Conservation (phyloP, 2,329 filamentous ascomycete genomes). For the Beauveria medogensis region DNA sequence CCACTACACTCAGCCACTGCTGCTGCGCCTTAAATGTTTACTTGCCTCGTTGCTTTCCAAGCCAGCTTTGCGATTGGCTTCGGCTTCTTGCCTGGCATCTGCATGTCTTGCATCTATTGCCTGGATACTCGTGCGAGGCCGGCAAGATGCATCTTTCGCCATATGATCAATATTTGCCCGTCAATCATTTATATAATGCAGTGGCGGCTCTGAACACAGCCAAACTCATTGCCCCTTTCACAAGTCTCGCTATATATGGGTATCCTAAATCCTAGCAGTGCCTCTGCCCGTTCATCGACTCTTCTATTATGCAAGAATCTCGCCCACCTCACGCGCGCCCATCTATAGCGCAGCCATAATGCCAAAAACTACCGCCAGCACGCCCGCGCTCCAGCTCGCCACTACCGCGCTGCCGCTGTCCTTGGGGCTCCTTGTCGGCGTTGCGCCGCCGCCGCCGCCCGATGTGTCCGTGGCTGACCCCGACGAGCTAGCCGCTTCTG, state of each 20-base stretch:
- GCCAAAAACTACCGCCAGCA: slow-evolving; percentile 4
- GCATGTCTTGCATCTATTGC: slow-evolving; percentile 4
- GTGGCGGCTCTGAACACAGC: not conserved
- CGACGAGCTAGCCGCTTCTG: not conserved
- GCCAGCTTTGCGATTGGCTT: not conserved
- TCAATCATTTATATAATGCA: not conserved
- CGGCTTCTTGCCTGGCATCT: not conserved
- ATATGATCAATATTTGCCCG: too few relatives aligned
- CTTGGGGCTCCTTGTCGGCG: slow-evolving; percentile 4
- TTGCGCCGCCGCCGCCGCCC: not conserved
- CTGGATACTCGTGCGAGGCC: not conserved
- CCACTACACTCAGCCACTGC: not conserved
- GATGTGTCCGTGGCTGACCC: not conserved
- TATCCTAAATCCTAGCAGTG: not conserved
- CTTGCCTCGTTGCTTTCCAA: not conserved
- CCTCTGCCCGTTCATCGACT: not conserved
- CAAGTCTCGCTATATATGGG: not conserved
- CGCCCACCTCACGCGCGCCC: not conserved
- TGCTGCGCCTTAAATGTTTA: not conserved
- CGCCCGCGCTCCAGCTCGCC: slow-evolving; percentile 3
- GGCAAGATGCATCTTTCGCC: not conserved
- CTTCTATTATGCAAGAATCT: not conserved
- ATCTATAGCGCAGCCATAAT: not conserved
- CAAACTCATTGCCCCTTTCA: not conserved
- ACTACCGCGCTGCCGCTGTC: slow-evolving; percentile 1